phyloP scores from a whole-genome alignment of 768 basidiomycete species.

The Pilatotrama ljubarskyi region DNA sequence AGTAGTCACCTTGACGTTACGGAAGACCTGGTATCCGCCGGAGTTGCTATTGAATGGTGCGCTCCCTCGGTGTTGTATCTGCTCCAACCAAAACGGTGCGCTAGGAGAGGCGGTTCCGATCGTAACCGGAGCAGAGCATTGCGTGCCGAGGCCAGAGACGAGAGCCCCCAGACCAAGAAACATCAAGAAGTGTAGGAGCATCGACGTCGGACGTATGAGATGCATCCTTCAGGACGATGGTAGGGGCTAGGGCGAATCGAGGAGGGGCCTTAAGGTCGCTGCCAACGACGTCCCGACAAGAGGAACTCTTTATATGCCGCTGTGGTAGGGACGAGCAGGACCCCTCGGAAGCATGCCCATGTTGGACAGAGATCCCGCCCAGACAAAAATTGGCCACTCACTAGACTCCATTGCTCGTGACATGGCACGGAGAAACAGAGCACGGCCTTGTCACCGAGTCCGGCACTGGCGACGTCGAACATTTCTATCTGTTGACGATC shows the following conservation, averaged over 20 bases:
- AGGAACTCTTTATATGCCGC: conserved; percentile 6
- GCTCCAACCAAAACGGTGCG: conserved; percentile 71
- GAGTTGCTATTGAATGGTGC: conserved; percentile 62
- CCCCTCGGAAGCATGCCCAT: background rate
- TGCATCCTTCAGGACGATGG: conserved; percentile 8
- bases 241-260: background rate
- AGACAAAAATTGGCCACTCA: background rate
- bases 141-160: conserved; percentile 45
- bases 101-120: conserved; percentile 49
- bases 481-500: conserved; percentile 9
- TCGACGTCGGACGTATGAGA: background rate
- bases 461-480: background rate
- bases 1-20: conserved; percentile 58
- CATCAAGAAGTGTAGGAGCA: conserved; percentile 12
- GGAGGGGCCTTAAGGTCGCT: background rate
- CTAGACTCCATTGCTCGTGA: background rate
- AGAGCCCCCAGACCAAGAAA: conserved; percentile 19
- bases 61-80: conserved; percentile 62
- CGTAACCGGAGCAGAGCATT: conserved; percentile 48
- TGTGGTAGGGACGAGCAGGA: background rate
- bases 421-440: conserved; percentile 9
- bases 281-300: background rate
- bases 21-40: conserved; percentile 61
- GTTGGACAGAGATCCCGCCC: background rate
- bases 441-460: background rate